Evolutionary conservation across 805 yeast species (phyloP).

Genomic region (Candida odintsovae): DNA sequence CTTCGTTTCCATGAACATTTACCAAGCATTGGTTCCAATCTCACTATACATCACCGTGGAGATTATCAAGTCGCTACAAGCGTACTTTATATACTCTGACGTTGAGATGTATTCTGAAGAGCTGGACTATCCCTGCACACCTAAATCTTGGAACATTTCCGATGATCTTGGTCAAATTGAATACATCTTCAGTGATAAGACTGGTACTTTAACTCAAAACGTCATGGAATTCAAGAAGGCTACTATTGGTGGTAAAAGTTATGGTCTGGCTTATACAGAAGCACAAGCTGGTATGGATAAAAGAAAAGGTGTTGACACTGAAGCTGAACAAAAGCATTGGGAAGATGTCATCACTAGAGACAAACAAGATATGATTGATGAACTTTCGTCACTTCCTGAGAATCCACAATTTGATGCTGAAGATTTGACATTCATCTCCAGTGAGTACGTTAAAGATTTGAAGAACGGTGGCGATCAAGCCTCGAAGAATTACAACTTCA

Average conservation of each 20-base stretch:
- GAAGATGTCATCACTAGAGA: slow-evolving; percentile 48
- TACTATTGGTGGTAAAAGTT: slow-evolving; percentile 64
- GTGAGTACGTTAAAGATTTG: slow-evolving; percentile 56
- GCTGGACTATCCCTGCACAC: slow-evolving; percentile 76
- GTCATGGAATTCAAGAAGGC: slow-evolving; percentile 83
- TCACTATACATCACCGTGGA: slow-evolving; percentile 78
- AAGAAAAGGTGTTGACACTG: slow-evolving; percentile 72
- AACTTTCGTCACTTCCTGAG: slow-evolving; percentile 28
- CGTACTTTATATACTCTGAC: slow-evolving; percentile 74
- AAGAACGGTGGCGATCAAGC: slow-evolving; percentile 45
- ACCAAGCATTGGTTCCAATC: slow-evolving; percentile 78
- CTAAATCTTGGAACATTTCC: slow-evolving; percentile 79
- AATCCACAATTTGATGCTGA: slow-evolving; percentile 43
- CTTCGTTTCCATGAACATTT: slow-evolving; percentile 70
- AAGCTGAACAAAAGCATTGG: slow-evolving; percentile 48
- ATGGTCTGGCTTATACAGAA: slow-evolving; percentile 80
- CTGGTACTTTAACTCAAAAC: slow-evolving; percentile 80
- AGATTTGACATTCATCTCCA: slow-evolving; percentile 63
- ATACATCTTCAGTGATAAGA: slow-evolving; percentile 77
- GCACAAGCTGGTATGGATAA: slow-evolving; percentile 75
- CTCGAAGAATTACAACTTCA: slow-evolving; percentile 59
- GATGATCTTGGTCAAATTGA: slow-evolving; percentile 86
- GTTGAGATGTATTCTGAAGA: slow-evolving; percentile 61
- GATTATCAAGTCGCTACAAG: slow-evolving; percentile 77
- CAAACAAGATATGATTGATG: slow-evolving; percentile 48